These are phyloP conservation scores for Passiflora organensis DNA, from an alignment of 345 rosid genomes.

Conservation along the genomic window DNA sequence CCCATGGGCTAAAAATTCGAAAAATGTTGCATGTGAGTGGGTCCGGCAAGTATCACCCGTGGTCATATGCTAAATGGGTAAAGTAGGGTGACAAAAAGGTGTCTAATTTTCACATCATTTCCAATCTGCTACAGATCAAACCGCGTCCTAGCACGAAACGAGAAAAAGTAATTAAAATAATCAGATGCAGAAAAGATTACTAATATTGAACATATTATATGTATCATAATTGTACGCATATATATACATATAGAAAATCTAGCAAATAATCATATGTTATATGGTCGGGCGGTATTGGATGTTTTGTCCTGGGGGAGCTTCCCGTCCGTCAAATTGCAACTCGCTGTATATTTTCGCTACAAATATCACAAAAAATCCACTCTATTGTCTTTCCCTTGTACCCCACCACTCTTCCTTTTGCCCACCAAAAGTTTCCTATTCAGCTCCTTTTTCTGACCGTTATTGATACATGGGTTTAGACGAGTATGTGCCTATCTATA, in stretches of 20 bases:
- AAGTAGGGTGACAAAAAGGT: conserved; percentile 10
- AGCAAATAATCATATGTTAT: neutral
- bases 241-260: neutral
- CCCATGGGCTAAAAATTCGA: neutral
- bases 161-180: too few species aligned
- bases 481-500: too few species aligned
- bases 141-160: conserved; percentile 9
- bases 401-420: conserved; percentile 9
- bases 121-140: conserved; percentile 4
- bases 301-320: neutral
- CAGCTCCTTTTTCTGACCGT: conserved; percentile 33
- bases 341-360: conserved; percentile 13
- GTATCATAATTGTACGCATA: too few species aligned
- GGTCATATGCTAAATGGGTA: conserved; percentile 18
- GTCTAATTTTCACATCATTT: conserved; percentile 4
- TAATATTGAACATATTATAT: too few species aligned
- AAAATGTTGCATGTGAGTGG: conserved; percentile 12
- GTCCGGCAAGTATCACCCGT: conserved; percentile 16
- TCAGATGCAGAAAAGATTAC: too few species aligned
- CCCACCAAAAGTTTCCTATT: conserved; percentile 9
- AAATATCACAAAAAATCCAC: neutral
- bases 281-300: conserved; percentile 1
- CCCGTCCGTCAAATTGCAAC: conserved; percentile 22
- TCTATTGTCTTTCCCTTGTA: neutral
- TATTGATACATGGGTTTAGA: too few species aligned